Evolutionary conservation across 352 stramenopile species (phyloP).

Genomic region (Pythium oligandrum): DNA sequence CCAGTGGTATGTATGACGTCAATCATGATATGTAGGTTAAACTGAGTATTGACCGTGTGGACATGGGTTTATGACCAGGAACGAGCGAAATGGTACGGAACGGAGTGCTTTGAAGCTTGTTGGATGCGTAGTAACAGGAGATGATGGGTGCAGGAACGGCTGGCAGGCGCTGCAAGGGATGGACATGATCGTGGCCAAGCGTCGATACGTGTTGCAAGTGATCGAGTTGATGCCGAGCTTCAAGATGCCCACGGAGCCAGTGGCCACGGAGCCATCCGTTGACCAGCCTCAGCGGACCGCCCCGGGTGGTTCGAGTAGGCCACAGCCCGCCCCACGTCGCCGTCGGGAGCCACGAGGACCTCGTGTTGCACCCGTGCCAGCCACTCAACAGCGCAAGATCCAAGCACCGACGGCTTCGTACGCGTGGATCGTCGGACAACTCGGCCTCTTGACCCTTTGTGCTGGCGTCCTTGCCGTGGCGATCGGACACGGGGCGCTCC

Average conservation of each 20-base stretch:
- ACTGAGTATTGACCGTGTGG: too few species aligned
- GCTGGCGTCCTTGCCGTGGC: constrained; percentile 10
- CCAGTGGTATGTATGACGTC: constrained; percentile 27
- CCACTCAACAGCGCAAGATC: too few species aligned
- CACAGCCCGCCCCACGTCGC: too few species aligned
- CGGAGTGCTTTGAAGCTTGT: too few species aligned
- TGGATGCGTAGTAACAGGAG: neutral
- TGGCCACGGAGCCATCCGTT: neutral
- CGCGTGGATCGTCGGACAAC: constrained; percentile 14
- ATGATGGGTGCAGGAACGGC: constrained; percentile 31
- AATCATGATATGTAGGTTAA: too few species aligned
- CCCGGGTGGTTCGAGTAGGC: too few species aligned
- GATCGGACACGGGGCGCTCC: constrained; percentile 15
- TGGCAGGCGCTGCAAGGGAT: constrained; percentile 40
- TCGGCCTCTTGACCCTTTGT: constrained; percentile 14
- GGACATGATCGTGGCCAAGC: constrained; percentile 30
- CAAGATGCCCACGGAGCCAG: constrained; percentile 23
- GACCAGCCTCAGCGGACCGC: too few species aligned
- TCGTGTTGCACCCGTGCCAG: too few species aligned
- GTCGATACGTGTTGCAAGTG: constrained; percentile 47
- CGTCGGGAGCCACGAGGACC: too few species aligned
- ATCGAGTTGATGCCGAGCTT: constrained; percentile 44
- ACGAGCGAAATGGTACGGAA: constrained; percentile 49
- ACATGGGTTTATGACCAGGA: constrained; percentile 18
- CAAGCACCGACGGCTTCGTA: constrained; percentile 5